Evolutionary conservation across 2,329 filamentous ascomycete genomes (phyloP).

Genomic region (Xylaria sp.): DNA sequence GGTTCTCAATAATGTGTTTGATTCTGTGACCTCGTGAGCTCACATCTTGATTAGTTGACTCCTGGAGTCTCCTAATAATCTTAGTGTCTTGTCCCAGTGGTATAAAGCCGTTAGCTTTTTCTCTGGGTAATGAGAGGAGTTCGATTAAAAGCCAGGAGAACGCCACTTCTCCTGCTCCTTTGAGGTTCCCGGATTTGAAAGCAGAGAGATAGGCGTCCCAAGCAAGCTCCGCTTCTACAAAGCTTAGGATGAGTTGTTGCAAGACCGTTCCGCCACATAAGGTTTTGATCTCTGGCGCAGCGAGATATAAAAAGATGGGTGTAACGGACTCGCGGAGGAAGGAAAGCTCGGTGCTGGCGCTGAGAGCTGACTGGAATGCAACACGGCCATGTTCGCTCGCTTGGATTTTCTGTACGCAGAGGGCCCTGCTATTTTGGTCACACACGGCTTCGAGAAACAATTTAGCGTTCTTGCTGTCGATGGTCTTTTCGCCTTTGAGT

Average conservation of each 20-base stretch:
- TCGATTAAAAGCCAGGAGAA: slow-evolving; percentile 14
- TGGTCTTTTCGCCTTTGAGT: slow-evolving; percentile 14
- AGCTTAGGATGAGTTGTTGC: slow-evolving; percentile 7
- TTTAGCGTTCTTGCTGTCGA: slow-evolving; percentile 15
- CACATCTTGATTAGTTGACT: background rate
- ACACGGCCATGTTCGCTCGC: slow-evolving; percentile 16
- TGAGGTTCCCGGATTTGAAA: slow-evolving; percentile 5
- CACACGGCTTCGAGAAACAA: slow-evolving; percentile 20
- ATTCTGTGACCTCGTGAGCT: slow-evolving; percentile 48
- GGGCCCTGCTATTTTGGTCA: slow-evolving; percentile 13
- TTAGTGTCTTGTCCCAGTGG: background rate
- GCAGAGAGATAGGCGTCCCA: slow-evolving; percentile 12
- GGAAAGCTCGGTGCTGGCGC: slow-evolving; percentile 20
- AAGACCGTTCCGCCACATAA: slow-evolving; percentile 10
- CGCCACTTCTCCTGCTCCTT: slow-evolving; percentile 2
- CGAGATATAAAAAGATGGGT: slow-evolving; percentile 4
- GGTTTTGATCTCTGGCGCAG: slow-evolving; percentile 2
- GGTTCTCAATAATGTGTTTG: slow-evolving; percentile 40
- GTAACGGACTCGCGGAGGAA: slow-evolving; percentile 32
- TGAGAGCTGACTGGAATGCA: slow-evolving; percentile 10
- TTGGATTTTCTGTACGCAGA: slow-evolving; percentile 18
- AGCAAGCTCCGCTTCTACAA: slow-evolving; percentile 11
- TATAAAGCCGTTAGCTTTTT: slow-evolving; percentile 3
- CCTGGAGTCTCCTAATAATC: background rate
- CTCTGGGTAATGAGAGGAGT: slow-evolving; percentile 1